Percentiles rank a stretch among this genome's conserved stretches.
These are phyloP conservation scores for Nematocida parisii DNA, from an alignment of 371 early-diverging fungal genomes.

Conservation along the genomic window DNA sequence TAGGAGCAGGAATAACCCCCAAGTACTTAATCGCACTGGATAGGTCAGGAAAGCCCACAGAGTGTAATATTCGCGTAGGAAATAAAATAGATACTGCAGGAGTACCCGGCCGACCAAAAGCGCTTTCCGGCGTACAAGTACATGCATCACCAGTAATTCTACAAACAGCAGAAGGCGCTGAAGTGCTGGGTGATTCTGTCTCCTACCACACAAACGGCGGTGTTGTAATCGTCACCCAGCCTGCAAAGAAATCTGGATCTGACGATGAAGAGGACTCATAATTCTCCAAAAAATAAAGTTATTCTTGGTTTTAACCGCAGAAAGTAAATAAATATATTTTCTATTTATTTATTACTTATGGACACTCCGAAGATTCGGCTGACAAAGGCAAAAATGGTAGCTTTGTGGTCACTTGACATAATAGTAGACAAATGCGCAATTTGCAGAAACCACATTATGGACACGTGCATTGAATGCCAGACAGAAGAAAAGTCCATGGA, in stretches of 20 bases:
- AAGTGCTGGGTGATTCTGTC: constrained; percentile 71
- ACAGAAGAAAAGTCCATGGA: constrained; percentile 80
- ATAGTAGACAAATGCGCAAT: constrained; percentile 98
- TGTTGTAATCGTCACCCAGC: constrained; percentile 15
- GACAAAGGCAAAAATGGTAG: constrained; percentile 66
- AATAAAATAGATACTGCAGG: constrained; percentile 93
- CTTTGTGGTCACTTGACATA: constrained; percentile 76
- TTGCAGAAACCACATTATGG: constrained; percentile 99
- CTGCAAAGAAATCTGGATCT: neutral
- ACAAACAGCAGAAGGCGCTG: constrained; percentile 88
- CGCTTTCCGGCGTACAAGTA: constrained; percentile 93
- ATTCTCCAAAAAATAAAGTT: no score
- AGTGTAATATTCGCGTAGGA: constrained; percentile 88
- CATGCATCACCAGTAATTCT: constrained; percentile 92
- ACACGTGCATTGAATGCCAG: constrained; percentile 78
- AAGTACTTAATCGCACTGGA: constrained; percentile 89
- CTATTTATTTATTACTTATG: constrained; percentile 33
- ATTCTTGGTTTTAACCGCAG: no score
- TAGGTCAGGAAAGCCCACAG: constrained; percentile 72
- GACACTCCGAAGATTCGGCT: constrained; percentile 61
- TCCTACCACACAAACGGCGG: constrained; percentile 14
- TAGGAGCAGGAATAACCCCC: constrained; percentile 86
- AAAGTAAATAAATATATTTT: neutral
- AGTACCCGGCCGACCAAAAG: constrained; percentile 93
- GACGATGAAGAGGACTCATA: no score